phyloP scores from a whole-genome alignment of 495 filamentous ascomycete species.

The Xylaria acuta region DNA sequence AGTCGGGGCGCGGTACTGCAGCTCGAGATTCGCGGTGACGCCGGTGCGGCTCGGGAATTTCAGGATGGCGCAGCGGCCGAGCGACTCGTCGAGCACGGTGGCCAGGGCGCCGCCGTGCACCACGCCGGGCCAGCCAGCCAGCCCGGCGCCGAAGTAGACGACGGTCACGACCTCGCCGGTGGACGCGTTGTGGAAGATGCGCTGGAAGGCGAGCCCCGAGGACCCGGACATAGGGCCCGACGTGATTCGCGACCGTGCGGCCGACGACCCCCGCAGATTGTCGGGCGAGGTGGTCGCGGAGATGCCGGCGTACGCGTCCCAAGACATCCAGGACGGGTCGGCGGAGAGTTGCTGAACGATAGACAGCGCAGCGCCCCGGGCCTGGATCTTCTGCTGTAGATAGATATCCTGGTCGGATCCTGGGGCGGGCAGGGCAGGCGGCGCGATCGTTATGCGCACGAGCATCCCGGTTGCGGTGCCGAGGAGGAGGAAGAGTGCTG shows the following conservation, averaged over 20 bases:
- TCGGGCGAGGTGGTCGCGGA: constrained; percentile 31
- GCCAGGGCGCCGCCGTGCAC: constrained; percentile 78
- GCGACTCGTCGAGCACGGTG: constrained; percentile 72
- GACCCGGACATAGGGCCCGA: constrained; percentile 52
- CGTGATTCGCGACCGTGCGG: constrained; percentile 45
- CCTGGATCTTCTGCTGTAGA: constrained; percentile 36
- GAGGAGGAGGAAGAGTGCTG: constrained; percentile 45
- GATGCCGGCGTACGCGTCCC: constrained; percentile 63
- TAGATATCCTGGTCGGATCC: constrained; percentile 44
- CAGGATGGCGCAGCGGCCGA: constrained; percentile 60
- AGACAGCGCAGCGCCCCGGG: constrained; percentile 51
- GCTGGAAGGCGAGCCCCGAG: constrained; percentile 56
- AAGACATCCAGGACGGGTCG: constrained; percentile 60
- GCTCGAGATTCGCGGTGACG: constrained; percentile 68
- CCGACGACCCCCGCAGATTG: background rate
- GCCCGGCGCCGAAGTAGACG: constrained; percentile 66
- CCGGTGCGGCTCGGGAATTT: constrained; percentile 52
- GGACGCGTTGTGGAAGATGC: constrained; percentile 49
- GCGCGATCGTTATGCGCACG: constrained; percentile 44
- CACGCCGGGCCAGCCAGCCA: constrained; percentile 76
- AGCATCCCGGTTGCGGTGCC: constrained; percentile 44
- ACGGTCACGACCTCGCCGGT: constrained; percentile 56
- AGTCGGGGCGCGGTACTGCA: constrained; percentile 67
- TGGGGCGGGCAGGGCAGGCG: constrained; percentile 40
- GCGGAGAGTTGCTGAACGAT: constrained; percentile 59